Base-by-base conservation (phyloP, 108 stramenopile genomes). In the Cyclostephanos invisitatus region DNA sequence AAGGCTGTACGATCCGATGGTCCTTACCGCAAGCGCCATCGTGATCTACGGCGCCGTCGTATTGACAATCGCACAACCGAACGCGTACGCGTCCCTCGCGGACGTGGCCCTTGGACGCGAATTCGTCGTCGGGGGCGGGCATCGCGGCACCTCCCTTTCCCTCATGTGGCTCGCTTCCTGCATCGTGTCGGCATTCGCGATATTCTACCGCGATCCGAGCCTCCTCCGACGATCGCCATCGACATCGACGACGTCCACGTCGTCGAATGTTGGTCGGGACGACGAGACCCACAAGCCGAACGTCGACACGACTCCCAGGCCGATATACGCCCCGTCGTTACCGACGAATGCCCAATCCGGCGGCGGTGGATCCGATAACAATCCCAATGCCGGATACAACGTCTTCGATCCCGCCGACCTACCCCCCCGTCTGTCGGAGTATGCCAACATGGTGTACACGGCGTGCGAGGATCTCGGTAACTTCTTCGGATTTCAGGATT, bases 391-490 rank as follows among this genome's bases (percentile, higher is more conserved):
- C 22, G 80, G 86, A 10, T 94, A 81, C 85, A 93, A 96, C 77
- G 88, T 95, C 86, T 94, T 96, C 79, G 91, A 96, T 72, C 96
- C 96, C 15, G 91, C 89, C 12, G 85, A 93, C 73, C 68, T 96
- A 27, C 96, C 96, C 44, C 92, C 92, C 35, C 89, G 91, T 58
- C 85, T 96, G 1, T 90, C 89, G 9, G 94, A 94, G 70, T 97
- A 94, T 74, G 92, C 94, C 70, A 91, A 91, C 81, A 90, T 92
- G 92, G 92, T 95, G 18, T 97, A 94, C 69, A 90, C 91, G 32
- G 93, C 94, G 6, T 93, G 93, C 66, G 94, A 97, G 68, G 96
- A 94, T 71, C 70, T 97, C 20, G 96, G 94, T 12, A 97, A 95
- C 81, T 97, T 94, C 68, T 95, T 94, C 75, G 93, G 93, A 38